These are phyloP conservation scores for Solanum ossicruentum DNA, from an alignment of 257 asterid species.

Conservation along the genomic window DNA sequence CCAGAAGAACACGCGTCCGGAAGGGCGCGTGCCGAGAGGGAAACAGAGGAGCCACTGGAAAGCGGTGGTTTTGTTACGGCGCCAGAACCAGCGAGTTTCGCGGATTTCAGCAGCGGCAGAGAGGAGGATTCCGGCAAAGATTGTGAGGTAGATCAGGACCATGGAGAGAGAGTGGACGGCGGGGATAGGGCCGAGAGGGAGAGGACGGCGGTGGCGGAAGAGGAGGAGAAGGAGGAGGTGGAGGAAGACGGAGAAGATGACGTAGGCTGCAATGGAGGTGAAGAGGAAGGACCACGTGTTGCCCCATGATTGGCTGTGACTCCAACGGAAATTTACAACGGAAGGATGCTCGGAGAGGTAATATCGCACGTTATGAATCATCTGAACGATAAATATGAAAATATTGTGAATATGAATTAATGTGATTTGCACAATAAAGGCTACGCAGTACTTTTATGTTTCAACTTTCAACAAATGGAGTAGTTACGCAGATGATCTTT, in stretches of 20 bases:
- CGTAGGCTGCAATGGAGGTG: conserved; percentile 2
- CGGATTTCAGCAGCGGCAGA: conserved; percentile 15
- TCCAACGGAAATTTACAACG: conserved; percentile 10
- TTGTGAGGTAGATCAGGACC: conserved; percentile 7
- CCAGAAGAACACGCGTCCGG: conserved; percentile 34
- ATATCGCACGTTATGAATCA: neutral
- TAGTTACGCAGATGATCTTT: neutral
- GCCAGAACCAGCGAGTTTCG: conserved; percentile 6
- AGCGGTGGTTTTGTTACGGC: conserved; percentile 1
- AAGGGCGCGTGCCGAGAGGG: conserved; percentile 14
- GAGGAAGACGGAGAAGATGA: conserved; percentile 2
- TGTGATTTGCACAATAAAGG: neutral
- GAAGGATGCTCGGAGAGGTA: conserved; percentile 10
- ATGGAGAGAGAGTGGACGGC: conserved; percentile 12
- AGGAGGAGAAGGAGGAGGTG: neutral
- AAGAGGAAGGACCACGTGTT: conserved; percentile 14
- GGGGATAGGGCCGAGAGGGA: conserved; percentile 13
- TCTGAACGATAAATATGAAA: neutral
- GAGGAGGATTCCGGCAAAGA: conserved; percentile 11
- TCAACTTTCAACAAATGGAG: neutral
- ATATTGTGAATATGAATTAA: neutral
- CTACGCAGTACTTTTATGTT: neutral
- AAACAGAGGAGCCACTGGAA: conserved; percentile 17
- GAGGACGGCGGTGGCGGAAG: conserved; percentile 11
- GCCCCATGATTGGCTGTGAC: conserved; percentile 11